Conservation (phyloP, 768 basidiomycete genomes). For the Mycena kentingensis region DNA sequence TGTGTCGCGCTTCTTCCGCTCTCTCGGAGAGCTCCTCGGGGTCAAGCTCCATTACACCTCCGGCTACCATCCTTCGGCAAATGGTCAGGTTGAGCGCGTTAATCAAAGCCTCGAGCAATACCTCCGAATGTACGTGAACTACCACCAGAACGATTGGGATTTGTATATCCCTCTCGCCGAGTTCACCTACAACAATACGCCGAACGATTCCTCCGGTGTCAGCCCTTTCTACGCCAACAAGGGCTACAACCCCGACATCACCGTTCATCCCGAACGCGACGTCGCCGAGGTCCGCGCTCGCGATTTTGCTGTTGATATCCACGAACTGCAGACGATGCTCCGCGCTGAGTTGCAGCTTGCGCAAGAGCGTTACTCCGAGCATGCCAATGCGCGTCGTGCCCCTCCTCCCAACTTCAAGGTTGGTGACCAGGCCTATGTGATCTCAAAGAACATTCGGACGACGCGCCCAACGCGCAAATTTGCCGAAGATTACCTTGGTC, state of each 20-base stretch:
- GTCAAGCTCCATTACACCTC: not conserved
- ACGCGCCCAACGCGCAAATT: slow-evolving; percentile 1
- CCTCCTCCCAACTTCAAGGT: slow-evolving; percentile 9
- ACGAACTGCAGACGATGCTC: slow-evolving; percentile 22
- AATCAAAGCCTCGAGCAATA: slow-evolving; percentile 38
- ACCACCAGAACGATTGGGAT: slow-evolving; percentile 35
- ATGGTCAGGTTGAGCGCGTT: slow-evolving; percentile 37
- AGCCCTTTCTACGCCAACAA: slow-evolving; percentile 29
- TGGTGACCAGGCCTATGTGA: slow-evolving; percentile 19
- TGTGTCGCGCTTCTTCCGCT: not conserved
- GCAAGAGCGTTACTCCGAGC: slow-evolving; percentile 11
- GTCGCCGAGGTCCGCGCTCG: slow-evolving; percentile 12
- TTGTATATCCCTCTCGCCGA: slow-evolving; percentile 29
- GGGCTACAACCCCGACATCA: slow-evolving; percentile 24
- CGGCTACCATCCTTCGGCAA: slow-evolving; percentile 34
- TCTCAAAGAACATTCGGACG: slow-evolving; percentile 10
- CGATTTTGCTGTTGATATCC: slow-evolving; percentile 19
- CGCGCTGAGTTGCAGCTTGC: slow-evolving; percentile 12
- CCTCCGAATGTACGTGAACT: slow-evolving; percentile 31
- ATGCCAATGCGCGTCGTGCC: not conserved
- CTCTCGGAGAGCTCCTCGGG: not conserved
- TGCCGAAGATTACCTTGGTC: not conserved
- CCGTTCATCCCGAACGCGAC: slow-evolving; percentile 15
- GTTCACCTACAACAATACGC: slow-evolving; percentile 36
- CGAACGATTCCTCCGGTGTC: not conserved